Base-by-base conservation (phyloP, 2,329 filamentous ascomycete species). In the Trematosphaeria pertusa region DNA sequence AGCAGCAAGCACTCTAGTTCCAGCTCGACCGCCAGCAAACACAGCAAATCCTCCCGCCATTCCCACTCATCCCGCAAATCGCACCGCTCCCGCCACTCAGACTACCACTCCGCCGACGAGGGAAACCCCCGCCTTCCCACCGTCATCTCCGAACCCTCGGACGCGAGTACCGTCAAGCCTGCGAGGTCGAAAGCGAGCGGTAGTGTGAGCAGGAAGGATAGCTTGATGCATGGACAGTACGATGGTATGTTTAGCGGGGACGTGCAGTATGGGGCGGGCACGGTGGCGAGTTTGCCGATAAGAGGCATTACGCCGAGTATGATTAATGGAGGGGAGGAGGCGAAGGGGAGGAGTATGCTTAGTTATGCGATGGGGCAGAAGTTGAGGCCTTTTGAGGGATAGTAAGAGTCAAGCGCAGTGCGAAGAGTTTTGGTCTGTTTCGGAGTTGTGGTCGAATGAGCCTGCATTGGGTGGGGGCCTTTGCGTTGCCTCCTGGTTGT, bases 221-320 rank as follows among this genome's bases (percentile, higher is more conserved):
- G 64, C 36, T 49, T 67, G 1, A 62, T 57, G 10, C 56, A 60
- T 9, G 52, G 53, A 18, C 55, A 61, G 52, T 66, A 67, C 43
- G 67, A 68, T 33, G 56, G 50, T 4, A 39, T 63, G 46, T 65
- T 70, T 30, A 54, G 61, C 40, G 54, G 61, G 33, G 36, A 35
- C 30, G 61, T 61, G 42, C 54, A 57, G 52, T 64, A 65, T 43
- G 65, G 65, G 6, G 44, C 51, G 22, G 65, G 67, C n/a, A 65
- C 58, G 44, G 71, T 67, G 37, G 59, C 60, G 28, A 67, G 53
- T 34, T 26, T 73, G 46, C 60, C 58, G 1, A 58, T 73, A 22
- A 55, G 63, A 49, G 69, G 65, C 36, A 73, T 69, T 40, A 73
- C 70, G 42, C 64, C 61, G 36, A 72, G 69, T 45, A 72, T 72